Base-by-base conservation (phyloP, 306 rosid species). In the Vicia sativa region DNA sequence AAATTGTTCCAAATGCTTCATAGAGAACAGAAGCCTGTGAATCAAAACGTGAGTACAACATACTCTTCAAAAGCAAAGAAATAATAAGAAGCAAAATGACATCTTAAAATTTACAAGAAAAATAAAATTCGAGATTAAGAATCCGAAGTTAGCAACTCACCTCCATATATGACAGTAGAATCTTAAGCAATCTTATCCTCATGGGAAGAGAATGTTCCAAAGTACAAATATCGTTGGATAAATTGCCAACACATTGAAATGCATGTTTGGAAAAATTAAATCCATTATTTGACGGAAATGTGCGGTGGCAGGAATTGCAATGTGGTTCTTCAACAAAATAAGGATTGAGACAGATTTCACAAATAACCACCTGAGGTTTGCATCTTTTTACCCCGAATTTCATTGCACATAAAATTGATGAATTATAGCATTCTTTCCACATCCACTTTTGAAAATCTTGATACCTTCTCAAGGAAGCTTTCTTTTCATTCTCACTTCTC, bases 371-470 rank as follows among this genome's bases (percentile, higher is more conserved):
- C 68, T 77, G 87, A 67, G 82, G 80, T 58, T 74, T 62, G 79
- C 91, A 80, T 72, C 98, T 86, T 89, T 85, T 82, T 77, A 76
- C 80, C 80, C 87, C 96, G 69, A 68, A 82, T 74, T 90, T 88
- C 74, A 63, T 79, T 71, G 99, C 92, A 78, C 82, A 76, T 71
- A 88, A 75, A 34, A 74, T 77, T 9, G 91, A 80, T 43, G 89
- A 60, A 81, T 81, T 82, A 21, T 81, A 84, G 83, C 96, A 85
- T 72, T 90, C 97, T 68, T 86, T 87, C 95, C 89, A 88, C 79
- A 82, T 70, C 99, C 99, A 90, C 85, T 85, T 88, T 48, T 90
- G 96, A 78, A 90, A 87, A 78, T 95, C 97, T 70, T 84, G 89
- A 81, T 85, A 95, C 76, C 91, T 87, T 81, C 70, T 84, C 81